Evolutionary conservation across 2,329 filamentous ascomycete genomes (phyloP), one percentile per base, ranked within the genome.

Genomic region (Xylariales sp.): DNA sequence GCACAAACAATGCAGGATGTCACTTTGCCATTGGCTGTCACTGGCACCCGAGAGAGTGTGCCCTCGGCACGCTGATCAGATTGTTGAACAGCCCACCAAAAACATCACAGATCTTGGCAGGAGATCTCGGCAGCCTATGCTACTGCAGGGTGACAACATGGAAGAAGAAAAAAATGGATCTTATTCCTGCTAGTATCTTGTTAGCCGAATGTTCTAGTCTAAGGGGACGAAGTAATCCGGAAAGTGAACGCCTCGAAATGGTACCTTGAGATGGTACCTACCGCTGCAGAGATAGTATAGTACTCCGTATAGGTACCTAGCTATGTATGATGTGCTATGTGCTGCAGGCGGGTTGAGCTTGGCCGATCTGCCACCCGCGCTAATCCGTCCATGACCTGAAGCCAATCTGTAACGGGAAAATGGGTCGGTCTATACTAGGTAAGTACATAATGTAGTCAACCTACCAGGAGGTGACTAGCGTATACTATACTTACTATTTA

Each of bases 381-480:
- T 69, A 67, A 62, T 65, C 57, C 52, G 52, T 43, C 48, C 39
- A 55, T n/a, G 39, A 65, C 50, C 57, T 70, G 67, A 71, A 57
- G 67, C 65, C 55, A 66, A 64, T 67, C 62, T 70, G 65, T 68
- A 71, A 68, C 68, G 62, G 65, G 65, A 55, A 54, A 63, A 54
- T 9, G 66, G 57, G 57, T 34, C 56, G 23, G 23, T 23, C 23
- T 23, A 23, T 23, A 23, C 23, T 23, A 23, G 2, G 23, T 23
- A n/a, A n/a, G n/a, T n/a, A n/a, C n/a, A n/a, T n/a, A n/a, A 23
- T 23, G 23, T 23, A 23, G 23, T 2, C 23, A 23, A 23, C 23
- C 23, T 23, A 23, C 23, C 23, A 23, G 2, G 23, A 23, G 23
- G 23, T 23, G 23, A 23, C 23, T 23, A 23, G 23, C 23, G 23